Percentiles rank a stretch among this genome's conserved stretches.
Conservation (phyloP, 345 rosid species). For the Gossypium stocksii region DNA sequence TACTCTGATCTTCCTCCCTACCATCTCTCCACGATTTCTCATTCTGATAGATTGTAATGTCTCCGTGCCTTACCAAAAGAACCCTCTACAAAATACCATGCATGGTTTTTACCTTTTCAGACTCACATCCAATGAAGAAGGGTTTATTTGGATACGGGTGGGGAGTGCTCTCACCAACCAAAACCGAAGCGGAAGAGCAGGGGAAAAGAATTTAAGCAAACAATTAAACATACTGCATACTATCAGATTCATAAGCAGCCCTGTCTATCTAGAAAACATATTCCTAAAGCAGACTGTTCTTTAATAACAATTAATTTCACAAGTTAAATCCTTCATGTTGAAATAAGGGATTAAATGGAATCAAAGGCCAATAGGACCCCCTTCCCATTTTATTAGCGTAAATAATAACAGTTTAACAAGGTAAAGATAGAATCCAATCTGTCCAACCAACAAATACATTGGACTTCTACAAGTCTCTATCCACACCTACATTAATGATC, state of each 20-base stretch:
- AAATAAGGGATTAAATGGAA: background rate
- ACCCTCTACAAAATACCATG: too few species aligned
- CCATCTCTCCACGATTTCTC: too few species aligned
- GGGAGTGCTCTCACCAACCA: background rate
- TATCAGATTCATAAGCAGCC: background rate
- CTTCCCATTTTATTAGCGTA: background rate
- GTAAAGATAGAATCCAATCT: conserved; percentile 1
- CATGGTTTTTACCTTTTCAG: too few species aligned
- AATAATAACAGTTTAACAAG: background rate
- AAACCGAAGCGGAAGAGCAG: background rate
- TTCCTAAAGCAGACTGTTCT: background rate
- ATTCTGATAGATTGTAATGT: too few species aligned
- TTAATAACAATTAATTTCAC: background rate
- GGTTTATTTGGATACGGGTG: too few species aligned
- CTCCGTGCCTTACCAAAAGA: too few species aligned
- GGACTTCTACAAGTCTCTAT: conserved; percentile 2
- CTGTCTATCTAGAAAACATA: background rate
- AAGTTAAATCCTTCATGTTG: background rate
- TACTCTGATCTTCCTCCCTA: too few species aligned
- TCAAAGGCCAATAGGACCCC: background rate
- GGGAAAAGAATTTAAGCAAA: background rate
- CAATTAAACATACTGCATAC: background rate
- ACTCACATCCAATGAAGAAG: too few species aligned
- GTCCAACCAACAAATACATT: conserved; percentile 11
- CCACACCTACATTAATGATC: conserved; percentile 10